Conservation (phyloP, 208 protist genomes). For the Crithidia mellificae region DNA sequence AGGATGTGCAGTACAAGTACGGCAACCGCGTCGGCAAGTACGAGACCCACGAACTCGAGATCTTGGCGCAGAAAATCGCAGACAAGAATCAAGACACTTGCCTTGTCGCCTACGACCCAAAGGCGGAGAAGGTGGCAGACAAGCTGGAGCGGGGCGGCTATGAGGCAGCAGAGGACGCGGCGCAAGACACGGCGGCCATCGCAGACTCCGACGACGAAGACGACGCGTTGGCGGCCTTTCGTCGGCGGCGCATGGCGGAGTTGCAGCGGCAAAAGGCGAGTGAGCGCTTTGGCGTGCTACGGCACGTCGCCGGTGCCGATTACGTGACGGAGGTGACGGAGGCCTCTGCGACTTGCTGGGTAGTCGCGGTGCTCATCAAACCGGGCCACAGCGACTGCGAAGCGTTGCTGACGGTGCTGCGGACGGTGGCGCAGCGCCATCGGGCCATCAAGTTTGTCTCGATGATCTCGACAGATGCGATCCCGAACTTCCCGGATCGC, state of each 20-base stretch:
- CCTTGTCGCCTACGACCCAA: conserved; percentile 73
- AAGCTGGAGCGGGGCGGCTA: conserved; percentile 76
- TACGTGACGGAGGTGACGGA: conserved; percentile 89
- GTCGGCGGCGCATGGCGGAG: conserved; percentile 56
- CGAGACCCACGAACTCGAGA: conserved; percentile 73
- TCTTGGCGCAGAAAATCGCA: conserved; percentile 79
- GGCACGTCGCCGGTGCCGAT: conserved; percentile 55
- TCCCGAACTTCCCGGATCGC: conserved; percentile 74
- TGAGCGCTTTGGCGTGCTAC: conserved; percentile 76
- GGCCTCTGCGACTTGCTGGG: conserved; percentile 62
- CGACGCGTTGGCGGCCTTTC: conserved; percentile 67
- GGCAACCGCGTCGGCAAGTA: conserved; percentile 90
- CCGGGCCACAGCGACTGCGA: conserved; percentile 78
- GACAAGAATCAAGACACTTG: conserved; percentile 72
- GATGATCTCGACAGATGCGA: conserved; percentile 78
- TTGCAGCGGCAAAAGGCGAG: conserved; percentile 48
- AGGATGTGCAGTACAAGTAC: conserved; percentile 90
- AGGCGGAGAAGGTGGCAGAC: conserved; percentile 62
- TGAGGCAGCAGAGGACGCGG: conserved; percentile 24
- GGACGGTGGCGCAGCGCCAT: conserved; percentile 66
- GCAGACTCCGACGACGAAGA: conserved; percentile 73
- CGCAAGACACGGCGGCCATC: conserved; percentile 12
- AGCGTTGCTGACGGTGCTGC: conserved; percentile 72
- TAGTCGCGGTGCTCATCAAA: conserved; percentile 71
- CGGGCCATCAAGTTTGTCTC: conserved; percentile 82